phyloP scores from a whole-genome alignment of 164 flowering plant species.

The Vitis cinerea region DNA sequence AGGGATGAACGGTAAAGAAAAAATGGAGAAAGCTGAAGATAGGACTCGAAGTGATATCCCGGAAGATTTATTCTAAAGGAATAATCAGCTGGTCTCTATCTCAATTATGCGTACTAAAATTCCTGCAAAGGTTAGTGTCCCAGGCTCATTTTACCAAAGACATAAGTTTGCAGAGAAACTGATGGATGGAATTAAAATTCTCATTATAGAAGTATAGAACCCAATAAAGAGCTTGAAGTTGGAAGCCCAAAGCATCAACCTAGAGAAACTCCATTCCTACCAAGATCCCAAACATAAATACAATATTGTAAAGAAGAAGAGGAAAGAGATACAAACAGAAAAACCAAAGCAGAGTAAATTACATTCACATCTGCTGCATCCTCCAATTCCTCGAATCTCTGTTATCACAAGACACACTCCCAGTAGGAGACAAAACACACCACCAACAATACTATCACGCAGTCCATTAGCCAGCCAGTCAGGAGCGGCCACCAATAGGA shows the following conservation, averaged over 20 bases:
- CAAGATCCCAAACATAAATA: constrained; percentile 23
- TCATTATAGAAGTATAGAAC: not conserved
- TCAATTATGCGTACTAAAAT: too few species aligned
- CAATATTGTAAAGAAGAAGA: constrained; percentile 29
- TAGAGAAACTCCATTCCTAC: not conserved
- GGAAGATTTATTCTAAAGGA: too few species aligned
- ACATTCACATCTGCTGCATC: constrained; percentile 11
- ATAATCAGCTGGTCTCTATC: too few species aligned
- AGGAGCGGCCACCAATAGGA: constrained; percentile 40
- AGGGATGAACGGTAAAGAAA: too few species aligned
- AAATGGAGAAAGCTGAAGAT: too few species aligned
- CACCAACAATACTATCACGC: constrained; percentile 31
- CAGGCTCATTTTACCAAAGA: too few species aligned
- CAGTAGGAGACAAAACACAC: constrained; percentile 34
- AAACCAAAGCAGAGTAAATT: constrained; percentile 14
- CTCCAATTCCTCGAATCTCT: constrained; percentile 25
- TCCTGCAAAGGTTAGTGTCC: too few species aligned
- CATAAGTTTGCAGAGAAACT: too few species aligned
- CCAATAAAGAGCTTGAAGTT: constrained; percentile 20
- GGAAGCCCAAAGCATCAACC: not conserved
- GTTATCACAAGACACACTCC: constrained; percentile 21
- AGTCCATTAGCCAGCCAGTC: constrained; percentile 32
- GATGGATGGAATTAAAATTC: too few species aligned
- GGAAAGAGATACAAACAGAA: constrained; percentile 21
- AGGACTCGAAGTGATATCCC: too few species aligned